Base-by-base conservation (phyloP, 1,139 yeast species). In the Martiniozyma asiatica region DNA sequence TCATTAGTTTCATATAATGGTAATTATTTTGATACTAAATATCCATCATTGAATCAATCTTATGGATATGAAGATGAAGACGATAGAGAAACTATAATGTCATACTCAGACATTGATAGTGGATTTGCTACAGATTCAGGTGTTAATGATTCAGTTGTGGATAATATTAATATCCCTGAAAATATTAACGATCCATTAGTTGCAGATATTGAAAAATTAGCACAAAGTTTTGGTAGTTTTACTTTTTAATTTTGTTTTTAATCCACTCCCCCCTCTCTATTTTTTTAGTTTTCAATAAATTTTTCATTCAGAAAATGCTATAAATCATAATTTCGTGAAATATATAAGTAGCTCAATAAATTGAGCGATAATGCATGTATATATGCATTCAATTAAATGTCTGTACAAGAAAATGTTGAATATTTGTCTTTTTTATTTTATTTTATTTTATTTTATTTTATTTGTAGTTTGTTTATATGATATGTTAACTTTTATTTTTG, bases 1-100 rank as follows among this genome's bases (percentile, higher is more conserved):
- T 45, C 48, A 14, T 14, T 47, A 18, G 39, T 46, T 6, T 43
- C 50, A 3, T 47, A 46, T 29, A 47, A 41, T 24, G 46, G 48
- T 18, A 36, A 14, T 5, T 32, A 32, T 24, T n/a, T n/a, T n/a
- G 16, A 27, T 8, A 24, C 25, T 8, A 30, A 30, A 13, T 44
- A 44, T 44, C 49, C 49, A 6, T 35, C 37, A 5, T 26, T 46
- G 8, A 38, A 40, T 4, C 33, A 32, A 20, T 27, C 21, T 18
- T 27, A 32, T 23, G 31, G 33, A 12, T 11, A 19, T 14, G 26
- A 30, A 25, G 23, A 25, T 10, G 25, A 31, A 14, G 34, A 25
- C 22, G 41, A 39, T 19, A 30, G 22, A 5, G 35, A 31, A 10
- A 27, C 40, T 2, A 30, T 36, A n/a, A 12, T 33, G 5, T 35